Evolutionary conservation across 352 stramenopile genomes (phyloP).

Genomic region (Aphanomyces euteiches): DNA sequence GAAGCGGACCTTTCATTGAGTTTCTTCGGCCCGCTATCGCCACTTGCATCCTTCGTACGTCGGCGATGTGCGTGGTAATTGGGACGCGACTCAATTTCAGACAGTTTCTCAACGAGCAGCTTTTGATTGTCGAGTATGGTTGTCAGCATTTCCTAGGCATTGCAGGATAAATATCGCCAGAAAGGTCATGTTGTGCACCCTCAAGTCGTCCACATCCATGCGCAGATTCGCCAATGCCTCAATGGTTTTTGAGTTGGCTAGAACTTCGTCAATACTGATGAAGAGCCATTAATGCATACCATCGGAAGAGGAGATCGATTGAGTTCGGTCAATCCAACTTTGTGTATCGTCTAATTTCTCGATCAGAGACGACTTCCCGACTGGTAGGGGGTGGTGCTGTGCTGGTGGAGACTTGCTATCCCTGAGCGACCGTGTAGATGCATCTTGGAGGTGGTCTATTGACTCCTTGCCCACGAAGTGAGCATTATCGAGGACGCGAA

Average conservation of each 20-base stretch:
- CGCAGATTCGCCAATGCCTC: constrained; percentile 12
- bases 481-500: constrained; percentile 66
- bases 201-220: constrained; percentile 21
- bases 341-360: background rate
- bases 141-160: constrained; percentile 13
- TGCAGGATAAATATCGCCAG: background rate
- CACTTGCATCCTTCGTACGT: constrained; percentile 7
- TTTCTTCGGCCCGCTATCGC: background rate
- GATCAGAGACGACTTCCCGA: background rate
- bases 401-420: background rate
- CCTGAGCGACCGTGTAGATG: background rate
- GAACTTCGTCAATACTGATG: no score
- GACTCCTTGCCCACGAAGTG: constrained; percentile 54
- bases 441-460: constrained; percentile 40
- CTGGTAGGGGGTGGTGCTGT: no score
- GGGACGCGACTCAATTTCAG: background rate
- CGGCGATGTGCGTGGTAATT: background rate
- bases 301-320: background rate
- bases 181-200: background rate
- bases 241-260: background rate
- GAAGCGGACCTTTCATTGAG: background rate
- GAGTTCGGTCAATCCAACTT: background rate
- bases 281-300: background rate
- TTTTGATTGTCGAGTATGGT: constrained; percentile 16
- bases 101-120: constrained; percentile 14